Base-by-base conservation (phyloP, 106 monocot genomes). In the Narthecium ossifragum region DNA sequence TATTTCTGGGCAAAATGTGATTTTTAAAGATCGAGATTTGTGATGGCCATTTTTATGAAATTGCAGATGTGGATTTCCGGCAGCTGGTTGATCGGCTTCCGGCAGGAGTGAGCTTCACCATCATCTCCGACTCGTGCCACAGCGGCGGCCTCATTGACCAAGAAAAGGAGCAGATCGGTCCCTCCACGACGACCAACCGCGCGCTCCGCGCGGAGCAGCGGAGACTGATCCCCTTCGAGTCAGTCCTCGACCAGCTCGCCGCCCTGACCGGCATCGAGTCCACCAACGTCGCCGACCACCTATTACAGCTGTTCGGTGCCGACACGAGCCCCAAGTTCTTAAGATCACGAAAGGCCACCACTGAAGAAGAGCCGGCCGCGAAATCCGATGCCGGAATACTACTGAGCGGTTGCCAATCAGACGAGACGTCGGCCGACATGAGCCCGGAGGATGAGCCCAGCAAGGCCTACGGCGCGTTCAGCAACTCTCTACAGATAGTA, bases 71-170 rank as follows among this genome's bases (percentile, higher is more conserved):
- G 1, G 92, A 93, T 69, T 93, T 93, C 76, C 59, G 88, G 38
- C 53, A 81, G 29, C 49, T 93, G n/a, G 84, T 93, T 6, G 73
- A 88, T 68, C 65, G 62, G 1, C 62, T 93, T 10, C 88, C 81
- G 18, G 8, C 41, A 2, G 81, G 78, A 4, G 70, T 66, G 8
- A 76, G 65, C 65, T 62, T 93, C 54, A 93, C 88, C 57, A 85
- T 93, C 39, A 37, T 93, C 66, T 93, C 92, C 39, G 92, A 92
- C 60, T 92, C 88, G 2, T 92, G 92, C 81, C 92, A 92, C 78
- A 88, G 88, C 58, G 92, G 92, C 34, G 92, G 92, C n/a, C 88
- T 92, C 56, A 92, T 92, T 46, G 84, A 92, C 73, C 63, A 79
- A 10, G 88, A 84, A 53, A 92, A 92, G 68, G 88, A 92, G 57